phyloP scores from a whole-genome alignment of 305 asterid genomes.

The Fraxinus sp. region DNA sequence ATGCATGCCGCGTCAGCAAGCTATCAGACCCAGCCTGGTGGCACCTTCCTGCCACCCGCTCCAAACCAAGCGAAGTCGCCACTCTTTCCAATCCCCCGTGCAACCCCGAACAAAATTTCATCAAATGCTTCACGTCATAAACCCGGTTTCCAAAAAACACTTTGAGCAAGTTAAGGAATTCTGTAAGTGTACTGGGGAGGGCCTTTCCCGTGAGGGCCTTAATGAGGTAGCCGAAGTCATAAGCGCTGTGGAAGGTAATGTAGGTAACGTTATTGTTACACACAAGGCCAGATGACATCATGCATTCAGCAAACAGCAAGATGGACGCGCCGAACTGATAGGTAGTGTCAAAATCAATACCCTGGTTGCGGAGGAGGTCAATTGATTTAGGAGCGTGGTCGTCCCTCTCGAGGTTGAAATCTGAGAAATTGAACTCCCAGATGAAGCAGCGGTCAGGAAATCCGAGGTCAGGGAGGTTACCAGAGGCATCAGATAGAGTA shows the following conservation, averaged over 20 bases:
- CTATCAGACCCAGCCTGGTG: slow-evolving; percentile 97
- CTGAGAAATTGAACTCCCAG: slow-evolving; percentile 87
- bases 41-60: slow-evolving; percentile 58
- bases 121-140: slow-evolving; percentile 79
- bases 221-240: slow-evolving; percentile 78
- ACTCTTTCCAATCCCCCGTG: slow-evolving; percentile 78
- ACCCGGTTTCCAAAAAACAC: slow-evolving; percentile 57
- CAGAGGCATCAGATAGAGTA: slow-evolving; percentile 61
- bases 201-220: slow-evolving; percentile 63
- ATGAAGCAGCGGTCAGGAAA: slow-evolving; percentile 32
- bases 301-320: slow-evolving; percentile 52
- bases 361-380: slow-evolving; percentile 64
- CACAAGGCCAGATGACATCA: slow-evolving; percentile 73
- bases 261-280: slow-evolving; percentile 56
- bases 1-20: slow-evolving; percentile 72
- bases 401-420: slow-evolving; percentile 54
- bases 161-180: slow-evolving; percentile 51
- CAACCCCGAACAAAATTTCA: slow-evolving; percentile 58
- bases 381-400: slow-evolving; percentile 59
- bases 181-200: slow-evolving; percentile 47
- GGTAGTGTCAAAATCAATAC: slow-evolving; percentile 45
- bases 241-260: slow-evolving; percentile 73
- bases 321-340: slow-evolving; percentile 36
- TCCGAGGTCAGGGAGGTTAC: slow-evolving; percentile 67
- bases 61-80: slow-evolving; percentile 48